A percentile compares a stretch with the other conserved stretches of the same genome.
These are phyloP conservation scores for Bipolaris bicolor DNA, from an alignment of 2,329 filamentous ascomycete genomes.

Conservation along the genomic window DNA sequence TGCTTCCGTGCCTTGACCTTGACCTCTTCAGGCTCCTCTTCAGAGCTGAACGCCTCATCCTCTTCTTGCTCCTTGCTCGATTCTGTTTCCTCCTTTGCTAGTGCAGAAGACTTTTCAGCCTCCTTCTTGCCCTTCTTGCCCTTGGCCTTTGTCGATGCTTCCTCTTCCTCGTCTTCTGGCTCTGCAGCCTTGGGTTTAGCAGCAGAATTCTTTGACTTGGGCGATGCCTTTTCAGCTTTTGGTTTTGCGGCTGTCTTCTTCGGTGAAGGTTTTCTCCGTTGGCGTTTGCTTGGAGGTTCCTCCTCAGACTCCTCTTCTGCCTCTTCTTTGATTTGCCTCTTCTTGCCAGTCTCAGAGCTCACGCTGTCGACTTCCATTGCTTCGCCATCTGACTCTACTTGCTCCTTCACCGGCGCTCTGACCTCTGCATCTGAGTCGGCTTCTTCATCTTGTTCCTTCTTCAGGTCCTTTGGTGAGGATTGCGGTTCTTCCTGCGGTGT, in stretches of 20 bases:
- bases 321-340: constrained; percentile 40
- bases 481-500: constrained; percentile 27
- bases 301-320: constrained; percentile 44
- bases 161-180: constrained; percentile 32
- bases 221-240: constrained; percentile 28
- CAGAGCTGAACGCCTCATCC: constrained; percentile 59
- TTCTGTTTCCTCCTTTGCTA: constrained; percentile 28
- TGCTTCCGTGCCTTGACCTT: constrained; percentile 79
- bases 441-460: constrained; percentile 23
- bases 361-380: constrained; percentile 38
- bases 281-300: constrained; percentile 46
- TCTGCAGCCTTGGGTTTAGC: constrained; percentile 23
- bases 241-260: constrained; percentile 27
- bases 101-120: constrained; percentile 29
- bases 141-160: constrained; percentile 21
- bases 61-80: constrained; percentile 44
- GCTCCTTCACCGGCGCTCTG: constrained; percentile 26
- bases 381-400: constrained; percentile 26
- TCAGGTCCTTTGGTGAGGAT: constrained; percentile 26
- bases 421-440: constrained; percentile 26
- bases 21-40: constrained; percentile 70
- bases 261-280: constrained; percentile 39
- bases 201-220: constrained; percentile 25
- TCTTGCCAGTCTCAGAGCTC: constrained; percentile 36
- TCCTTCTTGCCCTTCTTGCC: constrained; percentile 27